Evolutionary conservation across 139 green algal genomes (phyloP).

Genomic region (Tetraselmis chui): DNA sequence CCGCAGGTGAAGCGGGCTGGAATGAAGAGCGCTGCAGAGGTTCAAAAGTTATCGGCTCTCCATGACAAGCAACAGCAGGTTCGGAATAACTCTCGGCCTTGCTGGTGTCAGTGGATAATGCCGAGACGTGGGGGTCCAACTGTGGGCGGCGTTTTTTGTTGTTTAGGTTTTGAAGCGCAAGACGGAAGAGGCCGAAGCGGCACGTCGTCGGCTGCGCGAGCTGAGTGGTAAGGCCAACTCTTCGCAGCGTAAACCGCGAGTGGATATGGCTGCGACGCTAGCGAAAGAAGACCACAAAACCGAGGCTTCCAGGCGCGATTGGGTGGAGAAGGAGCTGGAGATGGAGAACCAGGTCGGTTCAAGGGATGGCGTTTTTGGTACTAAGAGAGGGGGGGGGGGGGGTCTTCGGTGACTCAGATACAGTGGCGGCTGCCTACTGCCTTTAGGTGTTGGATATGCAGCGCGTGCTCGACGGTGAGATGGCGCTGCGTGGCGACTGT

Average conservation of each 20-base stretch:
- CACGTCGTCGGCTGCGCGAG: conserved; percentile 47
- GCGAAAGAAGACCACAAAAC: background rate
- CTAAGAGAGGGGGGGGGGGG: background rate
- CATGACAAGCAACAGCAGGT: conserved; percentile 63
- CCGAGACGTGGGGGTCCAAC: too few relatives aligned
- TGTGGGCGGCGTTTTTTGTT: too few relatives aligned
- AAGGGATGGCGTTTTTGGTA: background rate
- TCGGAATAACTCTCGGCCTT: too few relatives aligned
- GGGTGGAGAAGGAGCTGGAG: conserved; percentile 76
- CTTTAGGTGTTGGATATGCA: conserved; percentile 19
- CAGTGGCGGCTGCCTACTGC: conserved; percentile 32
- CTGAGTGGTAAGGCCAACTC: background rate
- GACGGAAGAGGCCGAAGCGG: conserved; percentile 79
- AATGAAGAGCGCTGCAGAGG: conserved; percentile 33
- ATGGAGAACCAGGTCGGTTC: conserved; percentile 43
- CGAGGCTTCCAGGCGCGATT: conserved; percentile 39
- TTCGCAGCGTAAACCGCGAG: background rate
- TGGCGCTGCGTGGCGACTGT: conserved; percentile 48
- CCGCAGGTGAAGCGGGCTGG: background rate
- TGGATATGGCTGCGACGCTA: background rate
- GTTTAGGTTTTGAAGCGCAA: conserved; percentile 86
- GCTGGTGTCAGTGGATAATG: too few relatives aligned
- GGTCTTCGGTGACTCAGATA: conserved; percentile 8
- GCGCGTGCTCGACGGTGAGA: conserved; percentile 70
- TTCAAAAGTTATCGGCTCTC: conserved; percentile 55